Percentiles rank a stretch among this genome's conserved stretches.
Conservation (phyloP, 2,329 filamentous ascomycete genomes). For the Cladorrhinum sp. region DNA sequence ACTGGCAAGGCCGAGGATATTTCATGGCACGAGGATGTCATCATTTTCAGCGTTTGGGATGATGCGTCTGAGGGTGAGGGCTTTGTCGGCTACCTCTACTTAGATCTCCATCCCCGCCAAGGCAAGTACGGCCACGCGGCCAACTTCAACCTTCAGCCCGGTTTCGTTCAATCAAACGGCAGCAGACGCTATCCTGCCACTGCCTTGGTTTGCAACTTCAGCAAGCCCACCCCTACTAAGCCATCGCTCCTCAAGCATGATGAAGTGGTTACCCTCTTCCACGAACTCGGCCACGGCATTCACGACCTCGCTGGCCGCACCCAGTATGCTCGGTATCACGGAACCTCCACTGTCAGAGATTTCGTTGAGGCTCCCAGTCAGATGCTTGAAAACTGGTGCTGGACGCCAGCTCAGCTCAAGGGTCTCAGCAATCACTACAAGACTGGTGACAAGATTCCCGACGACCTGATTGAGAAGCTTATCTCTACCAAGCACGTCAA, state of each 20-base stretch:
- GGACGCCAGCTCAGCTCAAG: conserved; percentile 63
- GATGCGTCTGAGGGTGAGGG: conserved; percentile 66
- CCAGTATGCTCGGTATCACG: conserved; percentile 64
- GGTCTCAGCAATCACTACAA: conserved; percentile 72
- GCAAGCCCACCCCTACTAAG: conserved; percentile 72
- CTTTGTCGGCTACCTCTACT: conserved; percentile 80
- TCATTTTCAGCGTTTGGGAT: conserved; percentile 79
- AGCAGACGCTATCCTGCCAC: conserved; percentile 73
- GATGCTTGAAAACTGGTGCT: conserved; percentile 77
- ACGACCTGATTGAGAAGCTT: conserved; percentile 70
- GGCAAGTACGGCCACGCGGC: conserved; percentile 85
- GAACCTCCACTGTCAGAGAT: conserved; percentile 63
- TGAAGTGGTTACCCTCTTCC: conserved; percentile 79
- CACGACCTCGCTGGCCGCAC: conserved; percentile 65
- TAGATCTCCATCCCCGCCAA: conserved; percentile 74
- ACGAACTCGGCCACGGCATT: conserved; percentile 70
- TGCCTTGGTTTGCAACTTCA: conserved; percentile 81
- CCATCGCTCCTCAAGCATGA: conserved; percentile 79
- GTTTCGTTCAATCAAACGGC: conserved; percentile 64
- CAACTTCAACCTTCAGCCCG: conserved; percentile 78
- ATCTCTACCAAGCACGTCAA: conserved; percentile 79
- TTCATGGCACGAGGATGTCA: conserved; percentile 80
- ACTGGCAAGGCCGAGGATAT: conserved; percentile 69
- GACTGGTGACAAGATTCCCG: conserved; percentile 66
- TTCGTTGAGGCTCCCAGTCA: conserved; percentile 71